These are phyloP conservation scores for Protomyces pachydermus DNA, from an alignment of 1,139 yeast species.

Conservation along the genomic window DNA sequence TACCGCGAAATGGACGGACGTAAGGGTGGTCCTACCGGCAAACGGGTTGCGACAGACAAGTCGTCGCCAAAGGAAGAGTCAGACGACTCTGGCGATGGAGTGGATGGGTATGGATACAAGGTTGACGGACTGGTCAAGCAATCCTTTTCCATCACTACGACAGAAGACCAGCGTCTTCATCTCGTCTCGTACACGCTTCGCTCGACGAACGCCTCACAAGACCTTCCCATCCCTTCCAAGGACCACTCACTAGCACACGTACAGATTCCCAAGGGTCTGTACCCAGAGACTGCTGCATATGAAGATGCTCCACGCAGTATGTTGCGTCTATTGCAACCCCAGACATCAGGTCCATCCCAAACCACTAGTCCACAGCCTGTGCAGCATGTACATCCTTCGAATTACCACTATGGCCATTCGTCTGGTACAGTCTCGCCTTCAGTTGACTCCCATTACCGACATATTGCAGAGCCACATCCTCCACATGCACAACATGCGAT, in stretches of 20 bases:
- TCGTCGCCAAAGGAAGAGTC: constrained; percentile 30
- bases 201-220: constrained; percentile 35
- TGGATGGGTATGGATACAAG: constrained; percentile 43
- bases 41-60: constrained; percentile 16
- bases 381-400: neutral
- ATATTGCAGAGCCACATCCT: too few relatives aligned
- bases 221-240: constrained; percentile 42
- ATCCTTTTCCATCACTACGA: constrained; percentile 53
- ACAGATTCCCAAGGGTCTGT: constrained; percentile 42
- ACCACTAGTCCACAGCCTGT: neutral
- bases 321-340: neutral
- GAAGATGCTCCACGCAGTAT: constrained; percentile 28
- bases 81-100: constrained; percentile 30
- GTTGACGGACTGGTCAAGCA: constrained; percentile 56
- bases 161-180: constrained; percentile 52
- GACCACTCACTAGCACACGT: constrained; percentile 42
- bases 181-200: constrained; percentile 51
- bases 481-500: neutral
- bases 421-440: too few relatives aligned
- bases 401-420: neutral
- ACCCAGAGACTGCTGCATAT: constrained; percentile 41
- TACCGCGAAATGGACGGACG: constrained; percentile 56
- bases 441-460: too few relatives aligned
- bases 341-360: neutral
- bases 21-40: constrained; percentile 18